phyloP scores from a whole-genome alignment of 345 rosid genomes.

The Hypericum androsaemum region DNA sequence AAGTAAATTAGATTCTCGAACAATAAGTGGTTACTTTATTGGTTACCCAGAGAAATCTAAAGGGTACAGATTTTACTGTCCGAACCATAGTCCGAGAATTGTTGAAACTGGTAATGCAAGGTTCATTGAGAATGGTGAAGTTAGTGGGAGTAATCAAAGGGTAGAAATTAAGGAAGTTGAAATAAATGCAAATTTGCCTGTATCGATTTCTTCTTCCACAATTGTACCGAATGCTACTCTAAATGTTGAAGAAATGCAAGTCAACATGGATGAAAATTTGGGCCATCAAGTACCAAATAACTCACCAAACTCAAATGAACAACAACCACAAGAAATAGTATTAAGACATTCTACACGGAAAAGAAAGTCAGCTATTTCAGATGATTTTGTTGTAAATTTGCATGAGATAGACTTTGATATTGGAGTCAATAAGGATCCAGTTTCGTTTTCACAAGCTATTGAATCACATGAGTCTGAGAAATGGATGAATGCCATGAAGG shows the following conservation, averaged over 20 bases:
- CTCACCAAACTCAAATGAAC: too few species aligned
- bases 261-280: background rate
- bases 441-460: background rate
- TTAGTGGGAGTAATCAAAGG: background rate
- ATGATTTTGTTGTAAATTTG: background rate
- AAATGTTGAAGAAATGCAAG: background rate
- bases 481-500: background rate
- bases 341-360: background rate
- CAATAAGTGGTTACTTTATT: background rate
- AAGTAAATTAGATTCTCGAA: background rate
- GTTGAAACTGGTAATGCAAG: background rate
- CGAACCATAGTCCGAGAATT: background rate
- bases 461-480: background rate
- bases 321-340: background rate
- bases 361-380: background rate
- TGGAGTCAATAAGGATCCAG: background rate
- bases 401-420: background rate
- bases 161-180: background rate
- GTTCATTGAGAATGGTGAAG: background rate
- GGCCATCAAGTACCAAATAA: background rate
- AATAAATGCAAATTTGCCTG: background rate
- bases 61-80: background rate
- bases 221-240: background rate
- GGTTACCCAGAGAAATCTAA: constrained; percentile 1
- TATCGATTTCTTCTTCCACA: background rate